phyloP scores from a whole-genome alignment of 306 rosid species.

The Senna siamea region DNA sequence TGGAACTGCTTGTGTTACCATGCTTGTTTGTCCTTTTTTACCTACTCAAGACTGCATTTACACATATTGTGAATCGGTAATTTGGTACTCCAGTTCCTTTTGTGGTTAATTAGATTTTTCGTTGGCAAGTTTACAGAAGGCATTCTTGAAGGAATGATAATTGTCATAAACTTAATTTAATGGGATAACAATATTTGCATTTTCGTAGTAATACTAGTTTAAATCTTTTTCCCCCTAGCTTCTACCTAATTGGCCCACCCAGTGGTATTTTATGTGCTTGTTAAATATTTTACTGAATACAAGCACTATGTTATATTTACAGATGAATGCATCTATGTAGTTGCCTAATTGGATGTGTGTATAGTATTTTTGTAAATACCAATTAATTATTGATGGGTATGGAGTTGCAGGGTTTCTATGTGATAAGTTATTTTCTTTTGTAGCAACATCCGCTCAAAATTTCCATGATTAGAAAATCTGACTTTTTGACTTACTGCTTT shows the following conservation, averaged over 20 bases:
- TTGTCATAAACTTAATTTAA: not conserved
- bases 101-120: not conserved
- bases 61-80: not conserved
- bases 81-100: not conserved
- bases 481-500: not conserved
- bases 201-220: not conserved
- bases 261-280: not conserved
- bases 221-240: not conserved
- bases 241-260: not conserved
- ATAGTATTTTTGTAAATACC: not conserved
- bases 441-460: not conserved
- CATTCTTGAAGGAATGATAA: not conserved
- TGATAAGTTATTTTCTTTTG: not conserved
- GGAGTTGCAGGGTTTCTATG: not conserved
- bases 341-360: not conserved
- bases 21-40: conserved; percentile 21
- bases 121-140: not conserved
- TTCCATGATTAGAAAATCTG: not conserved
- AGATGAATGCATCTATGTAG: not conserved
- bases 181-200: not conserved
- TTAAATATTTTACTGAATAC: not conserved
- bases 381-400: not conserved
- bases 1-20: not conserved
- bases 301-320: not conserved
- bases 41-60: not conserved